phyloP scores from a whole-genome alignment of 768 basidiomycete species.

The Chalciporus piperatus region DNA sequence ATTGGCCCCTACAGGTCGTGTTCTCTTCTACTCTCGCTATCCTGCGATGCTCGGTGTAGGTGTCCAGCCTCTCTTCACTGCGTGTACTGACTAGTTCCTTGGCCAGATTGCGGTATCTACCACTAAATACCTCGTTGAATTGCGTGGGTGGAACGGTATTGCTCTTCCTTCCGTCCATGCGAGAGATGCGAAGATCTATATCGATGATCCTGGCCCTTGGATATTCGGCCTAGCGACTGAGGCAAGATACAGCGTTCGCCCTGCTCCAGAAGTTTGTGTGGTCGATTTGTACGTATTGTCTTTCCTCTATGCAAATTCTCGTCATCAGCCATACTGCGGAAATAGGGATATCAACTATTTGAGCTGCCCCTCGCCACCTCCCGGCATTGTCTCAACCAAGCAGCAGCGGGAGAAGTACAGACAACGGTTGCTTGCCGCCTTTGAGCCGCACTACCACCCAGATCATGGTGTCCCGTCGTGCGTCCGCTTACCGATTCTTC shows the following conservation, averaged over 20 bases:
- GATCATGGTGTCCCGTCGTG: conserved; percentile 80
- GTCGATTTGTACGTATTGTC: conserved; percentile 69
- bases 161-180: conserved; percentile 80
- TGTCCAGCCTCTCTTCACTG: neutral
- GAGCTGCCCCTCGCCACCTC: conserved; percentile 80
- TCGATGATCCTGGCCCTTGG: conserved; percentile 97
- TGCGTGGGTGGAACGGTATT: conserved; percentile 91
- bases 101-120: conserved; percentile 81
- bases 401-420: conserved; percentile 81
- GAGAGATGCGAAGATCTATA: conserved; percentile 88
- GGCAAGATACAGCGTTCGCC: conserved; percentile 72
- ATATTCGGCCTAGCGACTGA: conserved; percentile 89
- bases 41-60: conserved; percentile 86
- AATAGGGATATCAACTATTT: conserved; percentile 77
- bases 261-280: conserved; percentile 79
- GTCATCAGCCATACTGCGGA: neutral
- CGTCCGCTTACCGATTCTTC: conserved; percentile 1
- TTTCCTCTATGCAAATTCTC: neutral
- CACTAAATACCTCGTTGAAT: conserved; percentile 86
- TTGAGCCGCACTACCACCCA: conserved; percentile 86
- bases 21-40: conserved; percentile 86
- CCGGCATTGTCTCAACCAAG: conserved; percentile 69
- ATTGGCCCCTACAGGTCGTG: conserved; percentile 79
- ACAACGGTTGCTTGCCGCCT: conserved; percentile 69
- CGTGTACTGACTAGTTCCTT: conserved; percentile 3